Percentiles rank a stretch among this genome's conserved stretches.
Conservation (phyloP, 2,329 filamentous ascomycete species). For the Elsinoe batatas region DNA sequence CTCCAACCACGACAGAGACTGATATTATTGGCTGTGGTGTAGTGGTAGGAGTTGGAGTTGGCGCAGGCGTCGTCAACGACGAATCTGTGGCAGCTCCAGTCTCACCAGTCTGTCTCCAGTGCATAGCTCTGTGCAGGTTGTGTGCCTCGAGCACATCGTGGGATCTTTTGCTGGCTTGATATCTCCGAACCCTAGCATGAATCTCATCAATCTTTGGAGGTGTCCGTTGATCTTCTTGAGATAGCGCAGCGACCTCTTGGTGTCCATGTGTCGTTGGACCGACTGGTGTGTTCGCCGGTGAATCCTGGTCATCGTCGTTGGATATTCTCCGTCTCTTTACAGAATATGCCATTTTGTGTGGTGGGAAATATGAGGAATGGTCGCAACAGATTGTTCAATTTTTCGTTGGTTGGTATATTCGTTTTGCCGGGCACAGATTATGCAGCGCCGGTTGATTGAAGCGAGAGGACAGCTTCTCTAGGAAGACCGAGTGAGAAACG, state of each 20-base stretch:
- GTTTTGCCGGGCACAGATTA: neutral
- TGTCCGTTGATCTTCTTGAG: neutral
- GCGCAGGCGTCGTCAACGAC: slow-evolving; percentile 4
- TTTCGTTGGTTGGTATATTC: neutral
- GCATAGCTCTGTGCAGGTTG: slow-evolving; percentile 3
- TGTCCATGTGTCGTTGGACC: slow-evolving; percentile 5
- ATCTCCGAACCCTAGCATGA: slow-evolving; percentile 4
- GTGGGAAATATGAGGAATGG: neutral
- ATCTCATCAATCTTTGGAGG: slow-evolving; percentile 9
- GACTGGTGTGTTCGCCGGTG: neutral
- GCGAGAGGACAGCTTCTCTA: slow-evolving; percentile 12
- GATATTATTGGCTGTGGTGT: neutral
- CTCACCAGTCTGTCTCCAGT: slow-evolving; percentile 4
- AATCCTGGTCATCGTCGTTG: neutral
- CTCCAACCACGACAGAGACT: neutral
- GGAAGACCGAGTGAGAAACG: slow-evolving; percentile 24
- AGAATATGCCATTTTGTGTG: slow-evolving; percentile 6
- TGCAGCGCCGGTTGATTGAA: neutral
- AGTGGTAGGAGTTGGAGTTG: slow-evolving; percentile 12
- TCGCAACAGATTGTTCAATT: neutral
- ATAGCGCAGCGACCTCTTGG: slow-evolving; percentile 9
- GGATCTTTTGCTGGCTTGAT: slow-evolving; percentile 7
- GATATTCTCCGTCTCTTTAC: slow-evolving; percentile 11
- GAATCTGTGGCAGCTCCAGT: neutral
- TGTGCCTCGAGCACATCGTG: slow-evolving; percentile 10